Evolutionary conservation across 805 yeast species (phyloP).

Genomic region (Starmera caribaea): DNA sequence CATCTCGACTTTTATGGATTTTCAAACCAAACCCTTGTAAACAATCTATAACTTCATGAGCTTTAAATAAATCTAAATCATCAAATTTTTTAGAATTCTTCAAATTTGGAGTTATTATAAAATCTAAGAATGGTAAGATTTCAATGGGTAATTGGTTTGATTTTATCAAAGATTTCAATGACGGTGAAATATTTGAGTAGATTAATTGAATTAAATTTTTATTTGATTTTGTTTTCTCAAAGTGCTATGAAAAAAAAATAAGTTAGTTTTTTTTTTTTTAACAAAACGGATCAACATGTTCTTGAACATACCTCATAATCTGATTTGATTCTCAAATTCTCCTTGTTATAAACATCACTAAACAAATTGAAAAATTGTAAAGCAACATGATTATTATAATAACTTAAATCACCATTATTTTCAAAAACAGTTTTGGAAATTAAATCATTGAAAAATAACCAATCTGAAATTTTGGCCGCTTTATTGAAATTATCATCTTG

Average conservation of each 20-base stretch:
- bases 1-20: slow-evolving; percentile 26
- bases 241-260: slow-evolving; percentile 1
- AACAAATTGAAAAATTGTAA: slow-evolving; percentile 56
- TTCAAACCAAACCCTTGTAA: slow-evolving; percentile 29
- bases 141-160: slow-evolving; percentile 16
- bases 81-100: slow-evolving; percentile 16
- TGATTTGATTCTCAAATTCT: slow-evolving; percentile 20
- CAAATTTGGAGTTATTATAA: slow-evolving; percentile 19
- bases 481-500: slow-evolving; percentile 54
- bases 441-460: slow-evolving; percentile 68
- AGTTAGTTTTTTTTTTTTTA: too few relatives aligned
- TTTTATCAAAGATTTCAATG: slow-evolving; percentile 8
- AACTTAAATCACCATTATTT: slow-evolving; percentile 36
- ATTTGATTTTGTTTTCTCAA: slow-evolving; percentile 13
- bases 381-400: slow-evolving; percentile 48
- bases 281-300: too few relatives aligned
- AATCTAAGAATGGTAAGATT: slow-evolving; percentile 25
- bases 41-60: slow-evolving; percentile 28
- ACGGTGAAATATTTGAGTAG: slow-evolving; percentile 5
- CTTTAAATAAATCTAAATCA: slow-evolving; percentile 11
- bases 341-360: slow-evolving; percentile 43
- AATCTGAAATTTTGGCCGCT: slow-evolving; percentile 58
- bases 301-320: slow-evolving; percentile 13
- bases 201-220: slow-evolving; percentile 6
- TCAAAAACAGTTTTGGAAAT: slow-evolving; percentile 31